Evolutionary conservation across 2,329 filamentous ascomycete genomes (phyloP), one percentile per base, ranked within the genome.

Genomic region (Metarhizium rileyi): DNA sequence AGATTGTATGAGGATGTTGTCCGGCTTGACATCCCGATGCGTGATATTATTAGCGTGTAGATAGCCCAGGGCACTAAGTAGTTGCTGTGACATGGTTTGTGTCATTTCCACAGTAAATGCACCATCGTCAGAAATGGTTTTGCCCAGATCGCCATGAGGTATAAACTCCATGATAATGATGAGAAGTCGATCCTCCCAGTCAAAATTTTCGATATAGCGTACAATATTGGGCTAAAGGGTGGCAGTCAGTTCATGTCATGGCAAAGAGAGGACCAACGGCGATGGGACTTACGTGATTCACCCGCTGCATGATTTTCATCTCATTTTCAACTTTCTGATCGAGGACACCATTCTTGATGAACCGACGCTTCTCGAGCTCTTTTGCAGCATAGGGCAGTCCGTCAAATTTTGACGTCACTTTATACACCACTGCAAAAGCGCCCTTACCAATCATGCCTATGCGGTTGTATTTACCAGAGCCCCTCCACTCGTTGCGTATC

Each of bases 141-240:
- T 82, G 48, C 88, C 87, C 12, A 98, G 71, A 63, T 98, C 91
- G 42, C 93, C 93, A 27, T 80, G 78, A 6, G 82, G 78, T 14
- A 97, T 81, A 57, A 80, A 95, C 61, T 98, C 93, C 93, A 98
- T 98, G 65, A 95, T 86, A 63, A 97, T 91, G 65, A 98, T 95
- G 63, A 96, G 90, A 4, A 96, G 76, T 62, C 90, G 75, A 36
- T 87, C 76, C 42, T 83, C 80, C 72, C 87, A 84, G 56, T 95
- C 90, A 56, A 93, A 79, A 61, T 93, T 87, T 59, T 95, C 90
- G 49, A 94, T 81, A 62, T 93, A 98, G 55, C 87, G 81, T 40
- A 98, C 91, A 58, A 98, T 90, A 59, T 97, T 91, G 2, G 82
- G 79, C 84, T 89, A 50, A 2, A 22, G 26, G 22, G 26, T 12